Conservation (phyloP, 225 moss, liverwort and hornwort genomes). For the Neckera pumila region DNA sequence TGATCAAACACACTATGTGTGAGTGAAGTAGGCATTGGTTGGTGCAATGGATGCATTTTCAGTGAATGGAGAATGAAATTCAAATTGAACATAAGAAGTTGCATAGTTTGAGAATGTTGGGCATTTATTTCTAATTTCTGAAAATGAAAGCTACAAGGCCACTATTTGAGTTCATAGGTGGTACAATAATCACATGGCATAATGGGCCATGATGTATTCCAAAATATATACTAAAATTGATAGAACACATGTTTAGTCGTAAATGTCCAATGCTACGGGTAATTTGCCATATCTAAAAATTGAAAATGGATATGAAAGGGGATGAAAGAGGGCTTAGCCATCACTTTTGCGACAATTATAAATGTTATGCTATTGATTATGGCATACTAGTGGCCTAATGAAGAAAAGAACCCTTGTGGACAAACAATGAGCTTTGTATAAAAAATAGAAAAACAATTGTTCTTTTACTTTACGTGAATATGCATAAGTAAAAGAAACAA, state of each 20-base stretch:
- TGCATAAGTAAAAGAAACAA: background rate
- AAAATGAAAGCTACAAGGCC: background rate
- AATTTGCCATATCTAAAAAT: background rate
- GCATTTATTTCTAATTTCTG: background rate
- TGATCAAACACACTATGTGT: accelerated
- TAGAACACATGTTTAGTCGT: background rate
- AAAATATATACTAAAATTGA: background rate
- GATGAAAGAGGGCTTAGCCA: background rate
- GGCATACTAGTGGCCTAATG: background rate
- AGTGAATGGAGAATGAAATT: background rate
- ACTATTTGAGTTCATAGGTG: background rate
- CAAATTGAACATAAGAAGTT: background rate
- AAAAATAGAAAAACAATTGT: background rate
- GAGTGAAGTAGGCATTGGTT: background rate
- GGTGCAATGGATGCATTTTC: background rate
- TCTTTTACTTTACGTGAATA: background rate
- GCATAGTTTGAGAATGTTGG: background rate
- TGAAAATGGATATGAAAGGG: background rate
- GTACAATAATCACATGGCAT: background rate
- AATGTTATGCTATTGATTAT: background rate
- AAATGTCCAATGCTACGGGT: accelerated
- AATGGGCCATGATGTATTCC: background rate
- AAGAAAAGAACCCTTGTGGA: background rate
- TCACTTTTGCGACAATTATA: background rate
- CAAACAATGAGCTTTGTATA: background rate